Conservation (phyloP, 2,329 filamentous ascomycete genomes). For the Fonsecaea monophora region DNA sequence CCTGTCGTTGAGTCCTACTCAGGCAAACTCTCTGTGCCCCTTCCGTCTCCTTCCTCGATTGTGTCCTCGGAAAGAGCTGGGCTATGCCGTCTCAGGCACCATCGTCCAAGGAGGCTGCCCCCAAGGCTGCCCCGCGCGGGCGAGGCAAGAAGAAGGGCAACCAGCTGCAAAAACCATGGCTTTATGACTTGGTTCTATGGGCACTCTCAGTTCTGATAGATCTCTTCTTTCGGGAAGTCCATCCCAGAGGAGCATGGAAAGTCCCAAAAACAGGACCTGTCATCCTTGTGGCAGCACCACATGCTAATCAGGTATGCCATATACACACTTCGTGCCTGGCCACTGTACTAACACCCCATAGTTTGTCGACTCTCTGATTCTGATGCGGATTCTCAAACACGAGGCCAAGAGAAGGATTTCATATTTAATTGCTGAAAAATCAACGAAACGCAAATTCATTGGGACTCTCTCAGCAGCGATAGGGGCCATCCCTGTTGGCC, state of each 20-base stretch:
- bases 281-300: slow-evolving; percentile 93
- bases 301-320: slow-evolving; percentile 83
- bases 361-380: slow-evolving; percentile 94
- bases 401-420: slow-evolving; percentile 89
- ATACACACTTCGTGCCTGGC: background rate
- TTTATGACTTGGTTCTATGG: slow-evolving; percentile 60
- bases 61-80: background rate
- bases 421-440: slow-evolving; percentile 93
- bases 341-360: slow-evolving; percentile 48
- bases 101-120: background rate
- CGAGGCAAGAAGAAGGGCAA: slow-evolving; percentile 45
- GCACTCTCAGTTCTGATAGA: slow-evolving; percentile 75
- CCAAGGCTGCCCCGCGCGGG: slow-evolving; percentile 39
- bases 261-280: slow-evolving; percentile 87
- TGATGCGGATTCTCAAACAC: slow-evolving; percentile 86
- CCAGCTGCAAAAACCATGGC: slow-evolving; percentile 56
- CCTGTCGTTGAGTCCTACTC: background rate
- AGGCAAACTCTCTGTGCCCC: background rate
- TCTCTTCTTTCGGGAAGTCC: slow-evolving; percentile 97
- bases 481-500: slow-evolving; percentile 89
- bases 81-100: slow-evolving; percentile 23
- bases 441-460: slow-evolving; percentile 87
- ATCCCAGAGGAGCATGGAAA: slow-evolving; percentile 93
- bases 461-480: slow-evolving; percentile 83
- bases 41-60: background rate